A percentile compares a stretch with the other conserved stretches of the same genome.
phyloP scores from a whole-genome alignment of 257 asterid species.

The Thymus quinquecostatus region DNA sequence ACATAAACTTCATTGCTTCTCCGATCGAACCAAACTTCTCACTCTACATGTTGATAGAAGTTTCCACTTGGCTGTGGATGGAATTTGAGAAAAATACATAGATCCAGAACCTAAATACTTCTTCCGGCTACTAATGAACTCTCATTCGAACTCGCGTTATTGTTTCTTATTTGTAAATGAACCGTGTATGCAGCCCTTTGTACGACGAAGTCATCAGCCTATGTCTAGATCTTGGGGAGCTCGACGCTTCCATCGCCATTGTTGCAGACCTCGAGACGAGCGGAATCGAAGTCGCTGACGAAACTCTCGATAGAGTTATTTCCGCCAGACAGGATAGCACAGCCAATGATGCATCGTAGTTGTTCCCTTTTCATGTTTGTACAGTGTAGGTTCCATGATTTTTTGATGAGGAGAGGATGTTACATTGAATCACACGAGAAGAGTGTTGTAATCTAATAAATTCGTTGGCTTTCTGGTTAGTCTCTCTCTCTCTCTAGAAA shows the following conservation, averaged over 20 bases:
- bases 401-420: neutral
- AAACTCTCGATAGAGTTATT: conserved; percentile 87
- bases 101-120: neutral
- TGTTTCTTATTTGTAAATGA: conserved; percentile 21
- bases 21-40: neutral
- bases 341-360: conserved; percentile 39
- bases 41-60: neutral
- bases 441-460: no score
- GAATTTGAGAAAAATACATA: neutral
- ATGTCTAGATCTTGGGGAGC: conserved; percentile 91
- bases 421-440: no score
- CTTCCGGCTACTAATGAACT: neutral
- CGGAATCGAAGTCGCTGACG: conserved; percentile 86
- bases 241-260: conserved; percentile 93
- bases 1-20: neutral
- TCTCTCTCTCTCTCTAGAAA: no score
- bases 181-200: conserved; percentile 63
- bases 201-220: conserved; percentile 74
- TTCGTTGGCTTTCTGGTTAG: no score
- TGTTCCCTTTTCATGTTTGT: conserved; percentile 38
- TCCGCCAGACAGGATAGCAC: conserved; percentile 66
- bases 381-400: conserved; percentile 16
- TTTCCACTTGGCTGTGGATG: neutral
- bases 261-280: conserved; percentile 92
- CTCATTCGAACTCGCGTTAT: neutral